Evolutionary conservation across 139 green algal genomes (phyloP), one percentile per base, ranked within the genome.

Genomic region (Picochlorum sp.): DNA sequence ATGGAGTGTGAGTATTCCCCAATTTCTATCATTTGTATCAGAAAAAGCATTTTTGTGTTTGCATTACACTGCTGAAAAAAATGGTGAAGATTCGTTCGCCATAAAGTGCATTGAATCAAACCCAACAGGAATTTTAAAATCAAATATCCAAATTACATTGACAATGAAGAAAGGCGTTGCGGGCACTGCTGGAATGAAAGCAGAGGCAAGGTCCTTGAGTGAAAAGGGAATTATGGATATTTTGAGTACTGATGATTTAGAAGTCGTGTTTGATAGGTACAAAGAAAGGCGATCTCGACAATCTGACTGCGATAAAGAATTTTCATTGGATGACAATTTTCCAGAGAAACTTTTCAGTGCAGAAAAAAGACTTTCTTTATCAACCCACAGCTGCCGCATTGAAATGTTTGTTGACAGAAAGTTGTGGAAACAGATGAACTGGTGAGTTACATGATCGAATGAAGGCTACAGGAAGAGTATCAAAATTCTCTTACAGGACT

Each of bases 81-180:
- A 29, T 26, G 35, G 22, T 30, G 35, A 60, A 10, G 5, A n/a
- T 26, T 14, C 24, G 33, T 26, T 47, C 20, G n/a, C 37, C 41
- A 10, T 29, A 10, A 1, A n/a, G 2, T 16, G 32, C 31, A 33
- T n/a, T n/a, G n/a, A n/a, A n/a, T 9, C 24, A 61, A 9, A 20
- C 29, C 29, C 7, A 6, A 45, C 7, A 54, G 31, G 33, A 22
- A 16, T 56, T 36, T 25, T 18, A 9, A 58, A 26, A 3, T 61
- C 43, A 41, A 76, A 71, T 30, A 53, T 81, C 39, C 74, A 81
- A 54, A n/a, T 79, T 2, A 52, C 49, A 3, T 13, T 79, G 35
- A 59, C 64, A 26, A 40, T 84, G 1, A 54, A 65, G 2, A 85
- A 84, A 67, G 79, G 80, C 3, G 65, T 86, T 1, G 80, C 75